Base-by-base conservation (phyloP, 2,329 filamentous ascomycete species). In the Xylariomycetidae sp. region DNA sequence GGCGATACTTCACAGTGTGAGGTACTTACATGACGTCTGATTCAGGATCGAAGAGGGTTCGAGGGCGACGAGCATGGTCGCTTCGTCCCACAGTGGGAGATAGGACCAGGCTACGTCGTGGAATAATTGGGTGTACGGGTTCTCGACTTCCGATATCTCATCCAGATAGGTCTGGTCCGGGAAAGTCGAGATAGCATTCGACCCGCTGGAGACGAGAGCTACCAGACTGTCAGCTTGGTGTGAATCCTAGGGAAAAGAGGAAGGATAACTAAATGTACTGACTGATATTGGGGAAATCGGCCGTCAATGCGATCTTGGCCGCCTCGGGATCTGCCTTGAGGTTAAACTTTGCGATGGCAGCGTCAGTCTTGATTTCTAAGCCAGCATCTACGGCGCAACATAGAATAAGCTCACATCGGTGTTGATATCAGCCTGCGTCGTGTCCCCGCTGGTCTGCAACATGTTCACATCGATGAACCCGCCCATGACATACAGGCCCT, bases 251-350 rank as follows among this genome's bases (percentile, higher is more conserved):
- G n/a, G n/a, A n/a, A n/a, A n/a, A n/a, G n/a, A n/a, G n/a, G n/a
- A n/a, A n/a, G n/a, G n/a, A n/a, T 27, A 5, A 16, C 5, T 3
- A 5, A 31, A 20, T 19, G 6, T 19, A 33, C 39, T 19, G 19
- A 49, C 46, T 54, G 34, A 67, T 70, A 25, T 61, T 62, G 6
- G 64, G 63, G 42, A 70, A 72, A 18, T 58, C 47, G 6, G 69
- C 66, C 1, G 61, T 68, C 13, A 74, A 44, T 0, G 66, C 66
- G 31, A 71, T 69, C 41, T 71, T 70, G 13, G 66, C 54, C 3
- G 61, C 65, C 48, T 72, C 68, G 1, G 69, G 67, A 33, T 73
- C 68, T 25, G 70, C 62, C 57, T 69, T 70, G 3, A 71, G 48
- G 49, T 72, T 74, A 47, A 70, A 67, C 41, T 67, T 4, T 17